Conservation (phyloP, 495 filamentous ascomycete species). For the Penicillium salamii region DNA sequence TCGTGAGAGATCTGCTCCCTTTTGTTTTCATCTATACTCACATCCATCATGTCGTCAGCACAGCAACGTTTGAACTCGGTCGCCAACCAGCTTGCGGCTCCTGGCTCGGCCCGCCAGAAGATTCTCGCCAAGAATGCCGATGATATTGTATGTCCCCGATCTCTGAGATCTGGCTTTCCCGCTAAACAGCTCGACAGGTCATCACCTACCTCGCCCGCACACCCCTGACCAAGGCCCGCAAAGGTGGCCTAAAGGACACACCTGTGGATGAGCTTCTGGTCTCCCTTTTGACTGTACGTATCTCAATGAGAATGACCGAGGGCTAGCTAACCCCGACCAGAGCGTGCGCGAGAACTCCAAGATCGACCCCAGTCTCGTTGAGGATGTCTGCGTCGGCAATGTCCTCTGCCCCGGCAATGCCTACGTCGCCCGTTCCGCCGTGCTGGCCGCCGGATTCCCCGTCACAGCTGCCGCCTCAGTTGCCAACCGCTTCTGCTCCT, state of each 20-base stretch:
- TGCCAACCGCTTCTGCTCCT: constrained; percentile 94
- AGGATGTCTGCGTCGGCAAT: constrained; percentile 92
- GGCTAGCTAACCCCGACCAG: constrained; percentile 15
- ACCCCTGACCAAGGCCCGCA: constrained; percentile 72
- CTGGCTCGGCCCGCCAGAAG: constrained; percentile 29
- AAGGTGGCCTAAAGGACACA: constrained; percentile 93
- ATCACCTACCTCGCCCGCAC: constrained; percentile 82
- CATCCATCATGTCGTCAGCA: constrained; percentile 38
- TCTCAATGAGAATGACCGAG: background rate
- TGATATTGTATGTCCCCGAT: constrained; percentile 37
- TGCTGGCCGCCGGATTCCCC: constrained; percentile 88
- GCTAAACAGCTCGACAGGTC: constrained; percentile 47
- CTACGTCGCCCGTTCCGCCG: constrained; percentile 83
- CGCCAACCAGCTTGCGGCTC: constrained; percentile 36
- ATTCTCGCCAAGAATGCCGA: constrained; percentile 41
- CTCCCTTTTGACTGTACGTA: constrained; percentile 70
- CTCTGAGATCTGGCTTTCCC: background rate
- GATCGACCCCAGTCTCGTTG: constrained; percentile 78
- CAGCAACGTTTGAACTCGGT: constrained; percentile 43
- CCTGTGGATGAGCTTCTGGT: constrained; percentile 76
- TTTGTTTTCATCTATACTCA: background rate
- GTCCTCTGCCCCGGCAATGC: constrained; percentile 58
- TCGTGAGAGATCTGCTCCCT: background rate
- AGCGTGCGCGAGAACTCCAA: constrained; percentile 67
- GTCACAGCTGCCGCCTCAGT: constrained; percentile 75